A percentile compares a stretch with the other conserved stretches of the same genome.
phyloP scores from a whole-genome alignment of 176 grass and related monocot genomes.

The Oryza australiensis region DNA sequence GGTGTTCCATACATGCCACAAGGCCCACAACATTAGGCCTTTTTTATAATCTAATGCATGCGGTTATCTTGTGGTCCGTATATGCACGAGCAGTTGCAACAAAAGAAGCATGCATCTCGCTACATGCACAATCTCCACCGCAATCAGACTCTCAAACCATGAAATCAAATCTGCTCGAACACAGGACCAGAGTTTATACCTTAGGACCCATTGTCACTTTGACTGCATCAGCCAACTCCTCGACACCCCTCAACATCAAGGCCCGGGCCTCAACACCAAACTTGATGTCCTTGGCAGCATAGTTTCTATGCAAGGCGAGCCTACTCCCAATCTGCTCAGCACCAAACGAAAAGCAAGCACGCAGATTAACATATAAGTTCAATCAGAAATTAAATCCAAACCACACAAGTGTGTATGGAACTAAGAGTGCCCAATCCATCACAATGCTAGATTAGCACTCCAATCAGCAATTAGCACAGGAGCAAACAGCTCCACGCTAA shows the following conservation, averaged over 20 bases:
- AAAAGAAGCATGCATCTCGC: no score
- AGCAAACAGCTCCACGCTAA: not conserved
- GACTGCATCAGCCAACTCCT: slow-evolving; percentile 87
- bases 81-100: not conserved
- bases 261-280: slow-evolving; percentile 90
- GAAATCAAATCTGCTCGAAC: not conserved
- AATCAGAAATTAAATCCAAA: not conserved
- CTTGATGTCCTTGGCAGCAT: slow-evolving; percentile 92
- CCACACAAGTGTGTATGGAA: not conserved
- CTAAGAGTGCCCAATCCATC: not conserved
- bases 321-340: slow-evolving; percentile 68
- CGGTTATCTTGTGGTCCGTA: not conserved
- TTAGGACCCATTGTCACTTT: slow-evolving; percentile 96
- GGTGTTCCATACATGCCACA: no score
- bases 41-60: no score
- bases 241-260: slow-evolving; percentile 88
- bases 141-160: no score
- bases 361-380: not conserved
- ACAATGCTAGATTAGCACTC: not conserved
- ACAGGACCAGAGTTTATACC: slow-evolving; percentile 34
- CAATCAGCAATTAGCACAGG: not conserved
- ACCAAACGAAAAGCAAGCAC: slow-evolving; percentile 6
- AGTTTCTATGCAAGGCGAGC: slow-evolving; percentile 74
- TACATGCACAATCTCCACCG: no score
- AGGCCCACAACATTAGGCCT: no score